Conservation (phyloP, 2,329 filamentous ascomycete genomes). For the Botryotinia calthae region DNA sequence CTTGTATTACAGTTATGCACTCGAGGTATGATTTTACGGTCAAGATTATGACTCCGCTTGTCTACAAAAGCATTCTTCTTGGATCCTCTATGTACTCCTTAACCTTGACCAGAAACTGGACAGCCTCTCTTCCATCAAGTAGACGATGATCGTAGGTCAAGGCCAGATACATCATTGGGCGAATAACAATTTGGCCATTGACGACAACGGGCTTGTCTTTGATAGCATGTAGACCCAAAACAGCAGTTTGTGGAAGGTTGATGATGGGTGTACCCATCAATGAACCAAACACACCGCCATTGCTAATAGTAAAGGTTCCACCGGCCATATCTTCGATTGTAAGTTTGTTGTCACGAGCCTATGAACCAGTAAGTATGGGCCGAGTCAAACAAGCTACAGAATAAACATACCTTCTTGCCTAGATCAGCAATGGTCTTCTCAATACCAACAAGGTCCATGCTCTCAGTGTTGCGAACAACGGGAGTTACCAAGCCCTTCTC, state of each 20-base stretch:
- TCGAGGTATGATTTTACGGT: slow-evolving; percentile 17
- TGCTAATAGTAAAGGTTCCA: slow-evolving; percentile 97
- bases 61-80: slow-evolving; percentile 74
- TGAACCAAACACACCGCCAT: slow-evolving; percentile 94
- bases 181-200: slow-evolving; percentile 90
- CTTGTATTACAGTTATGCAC: slow-evolving; percentile 18
- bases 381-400: background rate
- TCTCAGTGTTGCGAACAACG: slow-evolving; percentile 90
- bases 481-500: slow-evolving; percentile 97
- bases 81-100: slow-evolving; percentile 98
- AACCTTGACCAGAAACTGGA: slow-evolving; percentile 93
- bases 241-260: slow-evolving; percentile 90
- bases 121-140: slow-evolving; percentile 89
- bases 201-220: slow-evolving; percentile 89
- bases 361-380: slow-evolving; percentile 24
- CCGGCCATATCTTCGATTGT: slow-evolving; percentile 99
- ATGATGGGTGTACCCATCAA: slow-evolving; percentile 98
- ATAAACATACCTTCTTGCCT: slow-evolving; percentile 76
- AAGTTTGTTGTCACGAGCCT: slow-evolving; percentile 93
- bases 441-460: slow-evolving; percentile 82
- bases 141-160: slow-evolving; percentile 97
- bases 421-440: slow-evolving; percentile 90
- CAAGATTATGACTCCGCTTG: background rate
- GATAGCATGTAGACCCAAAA: slow-evolving; percentile 91
- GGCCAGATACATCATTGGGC: slow-evolving; percentile 99